Base-by-base conservation (phyloP, 129 eudicot genomes). In the Chrysanthemum lavandulifolium region DNA sequence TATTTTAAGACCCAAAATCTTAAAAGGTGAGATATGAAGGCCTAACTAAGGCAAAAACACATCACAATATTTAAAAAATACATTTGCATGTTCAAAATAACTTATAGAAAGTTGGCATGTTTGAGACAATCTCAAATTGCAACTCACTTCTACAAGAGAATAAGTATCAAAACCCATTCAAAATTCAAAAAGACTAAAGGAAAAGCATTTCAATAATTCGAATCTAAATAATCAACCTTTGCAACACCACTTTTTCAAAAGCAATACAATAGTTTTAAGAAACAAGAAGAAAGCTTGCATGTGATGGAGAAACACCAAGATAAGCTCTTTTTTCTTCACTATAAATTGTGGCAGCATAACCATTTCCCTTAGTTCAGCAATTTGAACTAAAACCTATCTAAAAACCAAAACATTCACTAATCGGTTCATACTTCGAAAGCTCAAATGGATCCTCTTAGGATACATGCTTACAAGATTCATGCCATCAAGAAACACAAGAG, bases 401-500 rank as follows among this genome's bases (percentile, higher is more conserved):
- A 13, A 53, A 36, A 47, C 4, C 31, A 49, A 43, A 31, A 52
- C 14, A 49, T 56, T 2, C 5, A 15, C 9, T 15, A 16, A 15
- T 13, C 4, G 1, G 15, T 51, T 1, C 15, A 27, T 69, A 27
- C 2, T 13, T 54, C 13, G 58, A 78, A 62, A 78, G 33, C 51
- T 71, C 67, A 54, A 65, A 85, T 86, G 91, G 86, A 86, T 71
- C 78, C 85, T 19, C 78, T 74, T 6, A 78, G 65, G 36, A 70
- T 80, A 71, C 85, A 86, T 63, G 84, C 84, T 65, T 80, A 80
- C 64, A 86, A 75, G 74, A 75, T 81, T 47, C 82, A 83, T 43
- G 88, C 83, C 29, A 73, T 75, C 74, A 86, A 80, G 67, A 80
- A 62, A 69, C 76, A 86, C 80, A 86, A 81, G 79, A 79, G 86